Evolutionary conservation across 805 yeast genomes (phyloP).

Genomic region (Cyberlindnera bimundalis): DNA sequence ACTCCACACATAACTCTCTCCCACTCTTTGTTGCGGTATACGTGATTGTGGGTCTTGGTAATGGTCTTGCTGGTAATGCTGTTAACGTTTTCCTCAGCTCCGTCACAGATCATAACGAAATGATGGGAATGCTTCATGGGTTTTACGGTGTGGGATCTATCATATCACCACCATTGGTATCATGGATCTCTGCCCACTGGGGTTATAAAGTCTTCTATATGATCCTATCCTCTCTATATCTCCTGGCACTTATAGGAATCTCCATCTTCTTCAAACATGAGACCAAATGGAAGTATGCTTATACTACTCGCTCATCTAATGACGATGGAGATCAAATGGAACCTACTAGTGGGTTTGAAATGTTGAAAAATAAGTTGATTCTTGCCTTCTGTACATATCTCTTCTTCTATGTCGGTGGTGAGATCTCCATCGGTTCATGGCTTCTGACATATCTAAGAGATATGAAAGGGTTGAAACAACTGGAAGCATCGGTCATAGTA

Average conservation of each 20-base stretch:
- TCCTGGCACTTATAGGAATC: constrained; percentile 27
- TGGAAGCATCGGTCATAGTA: constrained; percentile 55
- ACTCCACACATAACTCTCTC: constrained; percentile 38
- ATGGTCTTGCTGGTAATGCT: constrained; percentile 53
- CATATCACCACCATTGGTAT: constrained; percentile 61
- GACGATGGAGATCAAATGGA: background rate
- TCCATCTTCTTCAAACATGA: constrained; percentile 47
- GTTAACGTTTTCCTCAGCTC: constrained; percentile 47
- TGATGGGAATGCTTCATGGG: constrained; percentile 65
- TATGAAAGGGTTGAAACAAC: constrained; percentile 45
- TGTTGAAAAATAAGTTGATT: constrained; percentile 33
- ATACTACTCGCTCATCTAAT: constrained; percentile 6
- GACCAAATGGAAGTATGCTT: constrained; percentile 33
- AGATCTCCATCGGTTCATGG: constrained; percentile 71
- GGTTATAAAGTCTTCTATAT: constrained; percentile 16
- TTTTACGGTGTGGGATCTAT: constrained; percentile 72
- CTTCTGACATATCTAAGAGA: constrained; percentile 56
- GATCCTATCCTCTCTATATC: constrained; percentile 38
- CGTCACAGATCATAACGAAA: constrained; percentile 50
- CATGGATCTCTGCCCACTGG: constrained; percentile 34
- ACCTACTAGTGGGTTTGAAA: constrained; percentile 8
- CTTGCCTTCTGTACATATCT: constrained; percentile 51
- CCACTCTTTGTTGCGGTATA: constrained; percentile 37
- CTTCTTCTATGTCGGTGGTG: constrained; percentile 66
- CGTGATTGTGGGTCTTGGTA: constrained; percentile 48